Conservation (phyloP, 257 asterid genomes). For the Solanum etuberosum region DNA sequence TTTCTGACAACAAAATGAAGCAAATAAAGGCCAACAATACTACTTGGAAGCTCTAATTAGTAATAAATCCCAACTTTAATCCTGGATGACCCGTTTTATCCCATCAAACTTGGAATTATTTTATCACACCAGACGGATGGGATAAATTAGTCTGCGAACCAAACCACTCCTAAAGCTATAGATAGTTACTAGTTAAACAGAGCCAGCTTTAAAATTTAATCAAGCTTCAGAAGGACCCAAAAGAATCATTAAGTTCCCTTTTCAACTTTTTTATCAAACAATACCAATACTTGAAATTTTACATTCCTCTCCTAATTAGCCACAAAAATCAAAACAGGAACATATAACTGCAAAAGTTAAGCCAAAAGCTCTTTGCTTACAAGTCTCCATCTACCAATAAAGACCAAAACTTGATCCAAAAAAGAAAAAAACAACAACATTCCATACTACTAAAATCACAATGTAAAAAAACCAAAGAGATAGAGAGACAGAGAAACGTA, state of each 20-base stretch:
- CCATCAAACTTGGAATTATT: background rate
- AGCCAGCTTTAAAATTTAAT: background rate
- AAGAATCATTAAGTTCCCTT: background rate
- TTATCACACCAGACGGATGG: background rate
- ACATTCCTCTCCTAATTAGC: background rate
- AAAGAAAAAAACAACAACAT: background rate
- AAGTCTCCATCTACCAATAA: background rate
- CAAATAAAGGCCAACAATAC: background rate
- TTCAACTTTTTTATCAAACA: background rate
- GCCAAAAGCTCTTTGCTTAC: background rate
- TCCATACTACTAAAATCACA: background rate
- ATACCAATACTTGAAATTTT: background rate
- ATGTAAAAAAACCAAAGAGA: background rate
- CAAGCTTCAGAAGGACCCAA: background rate
- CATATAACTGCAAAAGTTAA: background rate
- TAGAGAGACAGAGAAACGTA: constrained; percentile 7
- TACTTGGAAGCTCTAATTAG: background rate
- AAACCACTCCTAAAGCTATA: background rate
- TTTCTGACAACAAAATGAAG: background rate
- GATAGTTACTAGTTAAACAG: background rate
- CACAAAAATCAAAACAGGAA: background rate
- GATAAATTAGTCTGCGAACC: background rate
- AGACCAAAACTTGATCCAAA: background rate
- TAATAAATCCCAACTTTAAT: background rate
- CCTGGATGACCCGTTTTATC: background rate